Percentiles rank a stretch among this genome's conserved stretches.
Evolutionary conservation across 352 stramenopile genomes (phyloP).

Genomic region (Aphanomyces cochlioides): DNA sequence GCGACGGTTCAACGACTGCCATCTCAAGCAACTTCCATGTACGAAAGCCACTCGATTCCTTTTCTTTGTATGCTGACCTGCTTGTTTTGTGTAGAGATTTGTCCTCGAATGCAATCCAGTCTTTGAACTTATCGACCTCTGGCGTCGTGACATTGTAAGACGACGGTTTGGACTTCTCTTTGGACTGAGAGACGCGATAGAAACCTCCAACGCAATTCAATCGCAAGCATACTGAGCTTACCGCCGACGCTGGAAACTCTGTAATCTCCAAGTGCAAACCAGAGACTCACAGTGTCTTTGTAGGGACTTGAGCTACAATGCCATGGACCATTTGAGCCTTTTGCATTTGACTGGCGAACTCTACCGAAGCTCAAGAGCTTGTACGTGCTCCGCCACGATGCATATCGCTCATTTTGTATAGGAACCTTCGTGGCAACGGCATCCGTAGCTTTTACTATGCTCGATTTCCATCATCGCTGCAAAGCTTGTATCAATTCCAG

Average conservation of each 20-base stretch:
- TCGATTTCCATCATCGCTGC: not conserved
- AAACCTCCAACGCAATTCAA: not conserved
- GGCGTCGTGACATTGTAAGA: slow-evolving; percentile 9
- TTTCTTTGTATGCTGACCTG: not conserved
- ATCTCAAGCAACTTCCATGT: not conserved
- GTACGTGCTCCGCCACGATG: not conserved
- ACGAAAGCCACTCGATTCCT: not conserved
- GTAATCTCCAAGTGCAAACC: not conserved
- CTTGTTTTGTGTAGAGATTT: not conserved
- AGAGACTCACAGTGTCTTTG: not conserved
- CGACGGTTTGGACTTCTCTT: not conserved
- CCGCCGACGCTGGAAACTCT: not conserved
- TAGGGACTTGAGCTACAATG: slow-evolving; percentile 17
- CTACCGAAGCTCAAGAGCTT: slow-evolving; percentile 6
- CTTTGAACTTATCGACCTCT: not conserved
- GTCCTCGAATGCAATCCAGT: not conserved
- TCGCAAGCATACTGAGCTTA: not conserved
- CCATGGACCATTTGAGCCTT: not conserved
- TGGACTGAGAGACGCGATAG: not conserved
- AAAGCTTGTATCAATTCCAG: not conserved
- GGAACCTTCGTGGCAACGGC: slow-evolving; percentile 3
- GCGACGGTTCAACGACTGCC: not conserved
- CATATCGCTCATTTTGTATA: not conserved
- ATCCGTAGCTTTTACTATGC: not conserved
- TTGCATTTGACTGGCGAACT: not conserved